Percentiles rank a stretch among this genome's conserved stretches.
Evolutionary conservation across 2,329 filamentous ascomycete genomes (phyloP).

Genomic region (Samsoniella hepiali): DNA sequence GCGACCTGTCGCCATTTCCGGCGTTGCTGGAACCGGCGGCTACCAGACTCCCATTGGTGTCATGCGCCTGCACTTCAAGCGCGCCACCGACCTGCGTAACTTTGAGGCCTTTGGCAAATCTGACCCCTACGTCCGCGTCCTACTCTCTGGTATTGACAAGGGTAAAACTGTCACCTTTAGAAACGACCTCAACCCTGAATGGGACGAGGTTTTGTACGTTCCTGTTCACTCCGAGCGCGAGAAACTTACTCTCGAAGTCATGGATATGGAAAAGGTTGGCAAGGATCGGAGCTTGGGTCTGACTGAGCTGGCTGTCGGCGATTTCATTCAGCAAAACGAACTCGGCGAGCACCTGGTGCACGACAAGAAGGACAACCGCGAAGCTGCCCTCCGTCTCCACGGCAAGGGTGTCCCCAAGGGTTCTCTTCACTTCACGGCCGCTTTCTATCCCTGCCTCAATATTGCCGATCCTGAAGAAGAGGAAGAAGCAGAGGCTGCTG

Average conservation of each 20-base stretch:
- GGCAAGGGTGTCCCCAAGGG: conserved; percentile 75
- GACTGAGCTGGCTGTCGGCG: conserved; percentile 70
- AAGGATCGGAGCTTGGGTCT: conserved; percentile 86
- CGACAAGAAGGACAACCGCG: conserved; percentile 67
- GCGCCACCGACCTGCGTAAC: conserved; percentile 79
- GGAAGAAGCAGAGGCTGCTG: conserved; percentile 47
- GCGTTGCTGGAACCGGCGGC: conserved; percentile 75
- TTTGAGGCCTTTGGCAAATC: conserved; percentile 95
- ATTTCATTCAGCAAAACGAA: conserved; percentile 76
- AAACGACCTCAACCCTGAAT: conserved; percentile 92
- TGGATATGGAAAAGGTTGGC: conserved; percentile 91
- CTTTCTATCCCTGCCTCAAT: conserved; percentile 88
- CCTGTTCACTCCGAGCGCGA: conserved; percentile 84
- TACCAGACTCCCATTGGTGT: conserved; percentile 94
- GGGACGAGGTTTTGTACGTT: conserved; percentile 93
- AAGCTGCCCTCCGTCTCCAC: conserved; percentile 69
- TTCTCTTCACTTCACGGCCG: conserved; percentile 72
- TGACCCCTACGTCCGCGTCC: conserved; percentile 85
- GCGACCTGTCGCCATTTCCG: conserved; percentile 88
- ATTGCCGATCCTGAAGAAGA: conserved; percentile 88
- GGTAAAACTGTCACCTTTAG: conserved; percentile 91
- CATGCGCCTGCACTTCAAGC: conserved; percentile 88
- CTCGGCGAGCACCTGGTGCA: conserved; percentile 77
- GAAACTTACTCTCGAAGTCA: conserved; percentile 83
- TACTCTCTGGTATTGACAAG: conserved; percentile 87